These are phyloP conservation scores for Phaeophleospora eucalypticola DNA, from an alignment of 2,329 filamentous ascomycete genomes.

Conservation along the genomic window DNA sequence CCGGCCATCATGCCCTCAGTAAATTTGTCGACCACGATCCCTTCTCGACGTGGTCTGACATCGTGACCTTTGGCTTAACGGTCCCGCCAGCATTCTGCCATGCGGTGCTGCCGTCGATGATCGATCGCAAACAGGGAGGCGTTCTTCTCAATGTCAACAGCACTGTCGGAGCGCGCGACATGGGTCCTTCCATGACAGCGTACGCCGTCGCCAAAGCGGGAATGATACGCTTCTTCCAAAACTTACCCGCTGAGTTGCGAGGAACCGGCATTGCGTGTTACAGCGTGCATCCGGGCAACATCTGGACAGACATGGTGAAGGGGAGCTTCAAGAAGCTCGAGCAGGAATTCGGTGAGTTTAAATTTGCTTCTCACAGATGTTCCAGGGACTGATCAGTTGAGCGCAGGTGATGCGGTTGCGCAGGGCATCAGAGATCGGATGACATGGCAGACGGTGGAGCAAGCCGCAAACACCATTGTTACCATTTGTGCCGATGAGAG, in stretches of 20 bases:
- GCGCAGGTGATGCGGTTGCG: too few relatives aligned
- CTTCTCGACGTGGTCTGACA: background rate
- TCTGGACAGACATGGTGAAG: constrained; percentile 1
- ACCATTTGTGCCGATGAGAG: constrained; percentile 10
- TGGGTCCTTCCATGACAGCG: background rate
- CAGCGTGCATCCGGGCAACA: constrained; percentile 1
- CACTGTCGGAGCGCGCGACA: constrained; percentile 1
- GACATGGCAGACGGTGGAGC: constrained; percentile 4
- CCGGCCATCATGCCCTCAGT: background rate
- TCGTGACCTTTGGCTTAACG: background rate
- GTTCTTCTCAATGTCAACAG: constrained; percentile 4
- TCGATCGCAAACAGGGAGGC: constrained; percentile 3
- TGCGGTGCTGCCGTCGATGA: constrained; percentile 6
- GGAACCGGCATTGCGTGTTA: constrained; percentile 1
- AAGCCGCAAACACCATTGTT: constrained; percentile 4
- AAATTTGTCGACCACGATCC: background rate
- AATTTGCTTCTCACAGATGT: too few relatives aligned
- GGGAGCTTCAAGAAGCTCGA: background rate
- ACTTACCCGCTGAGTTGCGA: background rate
- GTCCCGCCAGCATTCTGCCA: constrained; percentile 4
- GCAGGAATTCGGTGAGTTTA: background rate
- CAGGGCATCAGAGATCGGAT: too few relatives aligned
- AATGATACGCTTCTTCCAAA: constrained; percentile 5
- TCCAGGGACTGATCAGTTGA: too few relatives aligned
- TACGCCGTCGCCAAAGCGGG: constrained; percentile 3